Conservation (phyloP, 345 rosid genomes). For the Rhodamnia argentea region DNA sequence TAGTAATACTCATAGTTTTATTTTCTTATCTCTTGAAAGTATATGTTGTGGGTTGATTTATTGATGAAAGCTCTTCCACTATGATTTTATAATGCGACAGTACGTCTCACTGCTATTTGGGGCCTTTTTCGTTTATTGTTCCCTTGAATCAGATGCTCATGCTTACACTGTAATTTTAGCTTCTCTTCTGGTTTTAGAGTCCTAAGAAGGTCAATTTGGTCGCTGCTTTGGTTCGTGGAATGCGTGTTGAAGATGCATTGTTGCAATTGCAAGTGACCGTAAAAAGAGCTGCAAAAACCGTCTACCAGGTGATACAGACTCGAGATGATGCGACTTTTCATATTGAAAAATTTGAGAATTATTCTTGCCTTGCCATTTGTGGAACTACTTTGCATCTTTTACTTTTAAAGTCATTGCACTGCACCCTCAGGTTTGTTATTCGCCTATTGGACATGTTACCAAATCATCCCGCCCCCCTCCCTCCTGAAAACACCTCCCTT, state of each 20-base stretch:
- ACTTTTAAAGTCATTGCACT: not conserved
- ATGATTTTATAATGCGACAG: not conserved
- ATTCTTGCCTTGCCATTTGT: not conserved
- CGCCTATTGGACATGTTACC: not conserved
- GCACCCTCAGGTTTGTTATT: not conserved
- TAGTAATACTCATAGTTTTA: not conserved
- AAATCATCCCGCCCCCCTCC: not conserved
- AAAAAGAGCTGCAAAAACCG: conserved; percentile 78
- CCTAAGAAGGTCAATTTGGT: conserved; percentile 93
- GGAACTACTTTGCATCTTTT: not conserved
- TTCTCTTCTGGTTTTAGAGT: conserved; percentile 46
- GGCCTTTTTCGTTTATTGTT: not conserved
- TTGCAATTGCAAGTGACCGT: conserved; percentile 83
- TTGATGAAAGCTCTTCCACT: not conserved
- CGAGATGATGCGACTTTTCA: not conserved
- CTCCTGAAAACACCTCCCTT: not conserved
- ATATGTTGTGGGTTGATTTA: not conserved
- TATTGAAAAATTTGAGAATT: not conserved
- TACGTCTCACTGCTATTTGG: not conserved
- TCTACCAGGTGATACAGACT: conserved; percentile 53
- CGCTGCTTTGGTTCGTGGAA: conserved; percentile 89
- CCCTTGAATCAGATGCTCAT: not conserved
- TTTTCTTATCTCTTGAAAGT: not conserved
- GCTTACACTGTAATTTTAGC: not conserved
- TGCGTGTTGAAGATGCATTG: conserved; percentile 95